A percentile compares a stretch with the other conserved stretches of the same genome.
Conservation (phyloP, 805 yeast genomes). For the Cyberlindnera bimundalis region DNA sequence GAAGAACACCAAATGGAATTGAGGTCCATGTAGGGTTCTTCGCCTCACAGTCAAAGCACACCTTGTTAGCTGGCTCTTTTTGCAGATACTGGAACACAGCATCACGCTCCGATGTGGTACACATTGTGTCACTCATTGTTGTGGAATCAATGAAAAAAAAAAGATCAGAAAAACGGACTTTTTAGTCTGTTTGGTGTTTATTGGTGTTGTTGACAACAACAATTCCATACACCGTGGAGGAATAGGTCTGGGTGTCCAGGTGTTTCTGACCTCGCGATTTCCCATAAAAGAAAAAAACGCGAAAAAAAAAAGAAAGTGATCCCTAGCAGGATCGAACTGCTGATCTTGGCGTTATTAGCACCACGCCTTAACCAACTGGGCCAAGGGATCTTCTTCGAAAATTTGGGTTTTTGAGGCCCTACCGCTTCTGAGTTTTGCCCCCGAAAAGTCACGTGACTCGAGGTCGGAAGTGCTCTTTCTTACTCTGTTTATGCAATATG, state of each 20-base stretch:
- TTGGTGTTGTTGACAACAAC: constrained; percentile 2
- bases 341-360: constrained; percentile 59
- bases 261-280: neutral
- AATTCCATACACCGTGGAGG: too few relatives aligned
- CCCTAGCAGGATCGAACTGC: constrained; percentile 90
- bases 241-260: constrained; percentile 5
- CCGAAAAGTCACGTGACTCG: too few relatives aligned
- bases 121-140: constrained; percentile 22
- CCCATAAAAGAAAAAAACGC: too few relatives aligned
- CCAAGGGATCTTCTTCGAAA: constrained; percentile 43
- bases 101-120: constrained; percentile 24
- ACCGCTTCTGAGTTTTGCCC: neutral
- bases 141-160: too few relatives aligned
- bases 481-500: too few relatives aligned
- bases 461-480: neutral
- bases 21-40: constrained; percentile 99
- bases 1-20: constrained; percentile 88
- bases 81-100: constrained; percentile 22
- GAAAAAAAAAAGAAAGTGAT: constrained; percentile 38
- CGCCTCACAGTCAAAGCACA: constrained; percentile 90
- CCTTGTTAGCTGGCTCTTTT: constrained; percentile 69
- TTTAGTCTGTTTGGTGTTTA: too few relatives aligned
- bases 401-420: too few relatives aligned
- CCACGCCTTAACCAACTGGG: constrained; percentile 61
- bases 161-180: too few relatives aligned